Base-by-base conservation (phyloP, 306 rosid genomes). In the Lithocarpus polystachyus region DNA sequence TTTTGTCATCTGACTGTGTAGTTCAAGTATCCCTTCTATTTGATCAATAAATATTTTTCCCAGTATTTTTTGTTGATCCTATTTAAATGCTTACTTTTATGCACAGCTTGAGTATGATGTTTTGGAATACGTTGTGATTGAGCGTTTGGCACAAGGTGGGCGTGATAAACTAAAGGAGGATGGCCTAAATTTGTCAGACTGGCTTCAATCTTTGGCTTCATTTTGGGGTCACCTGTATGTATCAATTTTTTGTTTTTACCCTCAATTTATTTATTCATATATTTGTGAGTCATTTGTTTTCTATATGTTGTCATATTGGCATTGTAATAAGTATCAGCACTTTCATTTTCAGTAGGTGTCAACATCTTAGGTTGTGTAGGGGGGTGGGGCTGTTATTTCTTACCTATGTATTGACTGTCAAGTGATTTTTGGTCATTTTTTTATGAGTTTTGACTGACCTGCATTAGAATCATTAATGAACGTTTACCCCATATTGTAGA, bases 151-250 rank as follows among this genome's bases (percentile, higher is more conserved):
- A 31, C 92, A 91, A 82, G 94, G 96, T 68, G 99, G 99, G 28
- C 98, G 98, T 77, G 99, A 95, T 75, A 95, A 95, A 86, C 81
- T 95, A 71, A 95, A 95, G 85, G 99, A 95, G 18, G 98, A 95
- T 79, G 99, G 99, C 84, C 99, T 95, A 64, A 95, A 95, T 84
- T 81, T 95, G 86, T 95, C 98, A 12, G 99, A 95, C 76, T 95
- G 99, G 99, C 99, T 95, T 86, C 99, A 95, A 83, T 95, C 99
- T 5, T 83, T 95, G 84, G 99, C 99, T 75, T 95, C 97, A 45
- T 95, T 95, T 86, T 95, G 99, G 99, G 99, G 99, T 80, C 98
- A 93, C 90, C 80, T 95, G 99, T 95, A 95, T 70, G 99, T 88
- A 43, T 68, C 52, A 68, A 53, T 54, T 78, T 78, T 81, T n/a